These are phyloP conservation scores for Russula sp. DNA, from an alignment of 768 basidiomycete genomes.

Conservation along the genomic window DNA sequence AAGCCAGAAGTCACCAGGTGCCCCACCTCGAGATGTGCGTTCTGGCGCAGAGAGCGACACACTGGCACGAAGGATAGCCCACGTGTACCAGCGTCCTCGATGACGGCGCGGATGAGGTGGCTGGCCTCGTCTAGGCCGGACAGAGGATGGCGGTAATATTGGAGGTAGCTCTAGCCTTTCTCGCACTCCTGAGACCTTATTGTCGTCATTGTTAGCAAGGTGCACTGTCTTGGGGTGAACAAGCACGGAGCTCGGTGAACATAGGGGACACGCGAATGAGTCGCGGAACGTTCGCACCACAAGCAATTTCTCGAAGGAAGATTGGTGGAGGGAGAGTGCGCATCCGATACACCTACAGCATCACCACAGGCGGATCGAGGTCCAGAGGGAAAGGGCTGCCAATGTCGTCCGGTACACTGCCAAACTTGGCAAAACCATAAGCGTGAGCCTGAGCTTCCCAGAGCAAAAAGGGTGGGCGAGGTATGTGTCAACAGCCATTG, in stretches of 20 bases:
- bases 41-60: conserved; percentile 33
- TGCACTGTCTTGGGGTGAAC: no score
- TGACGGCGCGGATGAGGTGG: conserved; percentile 62
- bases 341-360: conserved; percentile 18
- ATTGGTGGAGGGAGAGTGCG: not conserved
- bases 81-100: conserved; percentile 61
- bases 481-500: not conserved
- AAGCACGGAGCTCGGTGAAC: not conserved
- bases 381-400: conserved; percentile 33
- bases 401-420: conserved; percentile 41
- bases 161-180: conserved; percentile 66
- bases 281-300: not conserved
- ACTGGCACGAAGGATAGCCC: conserved; percentile 70
- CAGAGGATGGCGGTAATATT: conserved; percentile 69
- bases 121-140: conserved; percentile 54
- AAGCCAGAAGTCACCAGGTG: no score
- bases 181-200: conserved; percentile 24
- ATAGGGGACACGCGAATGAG: not conserved
- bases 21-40: conserved; percentile 31
- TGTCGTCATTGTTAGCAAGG: conserved; percentile 13
- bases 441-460: conserved; percentile 28
- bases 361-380: conserved; percentile 29
- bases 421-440: conserved; percentile 54
- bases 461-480: not conserved
- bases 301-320: not conserved